A percentile compares a stretch with the other conserved stretches of the same genome.
These are phyloP conservation scores for Glycyrrhiza uralensis DNA, from an alignment of 306 rosid genomes.

Conservation along the genomic window DNA sequence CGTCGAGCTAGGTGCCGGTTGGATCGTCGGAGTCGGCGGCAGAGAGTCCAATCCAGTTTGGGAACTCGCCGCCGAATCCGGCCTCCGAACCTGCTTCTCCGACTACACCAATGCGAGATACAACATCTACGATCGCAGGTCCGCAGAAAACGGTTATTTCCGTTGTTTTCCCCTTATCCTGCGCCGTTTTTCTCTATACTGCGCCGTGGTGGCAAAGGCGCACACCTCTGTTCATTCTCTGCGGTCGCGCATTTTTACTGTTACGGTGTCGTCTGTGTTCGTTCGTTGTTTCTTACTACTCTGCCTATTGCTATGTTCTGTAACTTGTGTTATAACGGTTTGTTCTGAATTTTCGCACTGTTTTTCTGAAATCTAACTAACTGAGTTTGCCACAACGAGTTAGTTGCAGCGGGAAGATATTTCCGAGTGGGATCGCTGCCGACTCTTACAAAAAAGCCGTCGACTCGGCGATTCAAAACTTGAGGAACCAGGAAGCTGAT, in stretches of 20 bases:
- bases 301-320: too few relatives aligned
- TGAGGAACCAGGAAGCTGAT: slow-evolving; percentile 50
- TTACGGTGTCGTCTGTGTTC: too few relatives aligned
- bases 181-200: too few relatives aligned
- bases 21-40: slow-evolving; percentile 96
- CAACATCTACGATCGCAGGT: slow-evolving; percentile 86
- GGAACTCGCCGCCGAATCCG: slow-evolving; percentile 64
- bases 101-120: slow-evolving; percentile 85
- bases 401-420: slow-evolving; percentile 64
- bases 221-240: too few relatives aligned
- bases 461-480: slow-evolving; percentile 65
- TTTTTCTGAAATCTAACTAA: background rate
- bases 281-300: background rate
- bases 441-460: slow-evolving; percentile 83
- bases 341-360: background rate
- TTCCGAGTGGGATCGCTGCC: slow-evolving; percentile 76
- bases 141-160: background rate
- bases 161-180: too few relatives aligned
- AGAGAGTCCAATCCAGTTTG: slow-evolving; percentile 66
- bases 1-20: slow-evolving; percentile 90
- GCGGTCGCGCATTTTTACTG: too few relatives aligned
- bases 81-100: slow-evolving; percentile 76
- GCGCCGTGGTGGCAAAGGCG: too few relatives aligned
- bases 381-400: too few relatives aligned
- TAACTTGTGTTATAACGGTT: too few relatives aligned